Evolutionary conservation across 352 stramenopile species (phyloP).

Genomic region (Globisporangium alternatum): DNA sequence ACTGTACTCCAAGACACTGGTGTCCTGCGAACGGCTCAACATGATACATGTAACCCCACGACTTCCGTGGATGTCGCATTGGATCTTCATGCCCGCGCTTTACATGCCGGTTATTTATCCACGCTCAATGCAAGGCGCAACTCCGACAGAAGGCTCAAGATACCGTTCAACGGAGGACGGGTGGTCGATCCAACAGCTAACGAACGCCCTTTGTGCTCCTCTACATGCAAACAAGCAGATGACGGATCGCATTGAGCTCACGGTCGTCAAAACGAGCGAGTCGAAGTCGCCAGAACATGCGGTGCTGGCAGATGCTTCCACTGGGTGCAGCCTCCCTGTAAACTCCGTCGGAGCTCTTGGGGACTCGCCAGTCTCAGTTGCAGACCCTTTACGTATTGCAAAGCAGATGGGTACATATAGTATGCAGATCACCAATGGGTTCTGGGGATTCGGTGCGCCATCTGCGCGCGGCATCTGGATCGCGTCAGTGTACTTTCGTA

Average conservation of each 20-base stretch:
- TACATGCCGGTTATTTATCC: too few species aligned
- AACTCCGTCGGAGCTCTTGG: neutral
- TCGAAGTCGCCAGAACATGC: neutral
- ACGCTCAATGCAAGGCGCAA: too few species aligned
- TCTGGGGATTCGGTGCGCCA: neutral
- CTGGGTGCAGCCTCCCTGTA: neutral
- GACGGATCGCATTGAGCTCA: neutral
- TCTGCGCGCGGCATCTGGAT: neutral
- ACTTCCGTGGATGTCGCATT: too few species aligned
- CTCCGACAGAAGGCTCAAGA: too few species aligned
- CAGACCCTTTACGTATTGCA: slow-evolving; percentile 1
- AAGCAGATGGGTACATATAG: neutral
- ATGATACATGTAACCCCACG: too few species aligned
- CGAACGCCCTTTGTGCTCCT: neutral
- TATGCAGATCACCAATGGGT: neutral
- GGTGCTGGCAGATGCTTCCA: neutral
- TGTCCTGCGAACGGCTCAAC: too few species aligned
- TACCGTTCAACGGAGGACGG: neutral
- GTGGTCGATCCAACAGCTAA: neutral
- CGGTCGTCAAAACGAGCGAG: neutral
- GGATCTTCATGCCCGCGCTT: too few species aligned
- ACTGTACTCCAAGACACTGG: too few species aligned
- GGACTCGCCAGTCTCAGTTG: neutral
- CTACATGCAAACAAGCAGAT: neutral
- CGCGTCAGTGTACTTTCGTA: neutral